phyloP scores from a whole-genome alignment of 2,329 filamentous ascomycete genomes.

The Fusarium begoniae region DNA sequence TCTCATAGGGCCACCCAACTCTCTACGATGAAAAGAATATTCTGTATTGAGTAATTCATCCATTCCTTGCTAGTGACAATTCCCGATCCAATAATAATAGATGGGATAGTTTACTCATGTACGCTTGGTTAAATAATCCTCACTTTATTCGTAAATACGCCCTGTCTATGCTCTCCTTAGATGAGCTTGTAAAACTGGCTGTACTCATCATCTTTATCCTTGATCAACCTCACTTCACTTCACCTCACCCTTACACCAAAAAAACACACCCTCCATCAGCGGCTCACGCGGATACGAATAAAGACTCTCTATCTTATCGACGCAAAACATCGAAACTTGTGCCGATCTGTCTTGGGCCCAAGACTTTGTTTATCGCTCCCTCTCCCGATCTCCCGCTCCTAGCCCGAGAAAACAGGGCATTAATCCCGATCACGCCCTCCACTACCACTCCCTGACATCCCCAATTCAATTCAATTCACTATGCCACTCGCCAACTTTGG shows the following conservation, averaged over 20 bases:
- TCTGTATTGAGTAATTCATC: background rate
- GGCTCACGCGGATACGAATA: constrained; percentile 24
- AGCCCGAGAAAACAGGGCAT: constrained; percentile 5
- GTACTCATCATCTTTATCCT: background rate
- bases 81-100: background rate
- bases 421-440: constrained; percentile 2
- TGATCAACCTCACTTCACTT: constrained; percentile 2
- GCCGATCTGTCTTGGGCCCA: constrained; percentile 8
- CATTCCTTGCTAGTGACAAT: too few relatives aligned
- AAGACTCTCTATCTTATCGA: background rate
- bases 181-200: background rate
- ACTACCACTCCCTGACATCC: background rate
- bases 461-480: background rate
- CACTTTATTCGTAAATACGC: background rate
- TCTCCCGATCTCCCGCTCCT: background rate
- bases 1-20: background rate
- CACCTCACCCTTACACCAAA: constrained; percentile 8
- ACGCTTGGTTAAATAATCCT: background rate
- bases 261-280: constrained; percentile 15
- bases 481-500: constrained; percentile 64
- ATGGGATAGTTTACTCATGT: background rate
- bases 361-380: background rate
- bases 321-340: background rate
- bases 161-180: background rate
- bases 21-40: background rate